Evolutionary conservation across 1,284 basidiomycete species (phyloP).

Genomic region (Exobasidium rhododendri): DNA sequence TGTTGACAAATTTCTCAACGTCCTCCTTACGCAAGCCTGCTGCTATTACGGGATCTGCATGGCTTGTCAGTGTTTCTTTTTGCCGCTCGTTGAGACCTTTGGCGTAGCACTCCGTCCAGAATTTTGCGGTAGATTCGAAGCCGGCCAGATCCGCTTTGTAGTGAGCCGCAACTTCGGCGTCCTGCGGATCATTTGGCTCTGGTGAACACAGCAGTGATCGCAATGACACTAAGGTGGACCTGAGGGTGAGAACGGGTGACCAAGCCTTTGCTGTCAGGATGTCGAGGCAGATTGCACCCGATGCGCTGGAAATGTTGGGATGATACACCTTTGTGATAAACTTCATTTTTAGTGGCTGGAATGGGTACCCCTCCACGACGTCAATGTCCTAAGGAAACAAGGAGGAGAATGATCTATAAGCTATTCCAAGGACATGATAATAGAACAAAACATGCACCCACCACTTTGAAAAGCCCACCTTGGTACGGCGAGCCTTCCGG

Average conservation of each 20-base stretch:
- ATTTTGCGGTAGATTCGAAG: slow-evolving; percentile 87
- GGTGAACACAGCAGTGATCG: slow-evolving; percentile 94
- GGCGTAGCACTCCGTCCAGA: slow-evolving; percentile 65
- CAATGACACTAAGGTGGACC: slow-evolving; percentile 91
- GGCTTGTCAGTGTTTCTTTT: neutral
- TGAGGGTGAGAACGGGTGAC: slow-evolving; percentile 69
- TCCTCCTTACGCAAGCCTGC: slow-evolving; percentile 59
- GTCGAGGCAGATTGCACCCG: slow-evolving; percentile 81
- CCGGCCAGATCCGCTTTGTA: slow-evolving; percentile 80
- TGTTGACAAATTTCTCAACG: slow-evolving; percentile 58
- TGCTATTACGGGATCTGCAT: slow-evolving; percentile 54
- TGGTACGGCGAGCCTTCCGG: slow-evolving; percentile 80
- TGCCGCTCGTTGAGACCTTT: slow-evolving; percentile 29
- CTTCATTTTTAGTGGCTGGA: slow-evolving; percentile 92
- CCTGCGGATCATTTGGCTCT: slow-evolving; percentile 94
- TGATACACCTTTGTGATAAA: slow-evolving; percentile 76
- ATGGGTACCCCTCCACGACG: slow-evolving; percentile 89
- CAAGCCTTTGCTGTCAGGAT: slow-evolving; percentile 80
- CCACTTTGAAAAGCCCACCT: slow-evolving; percentile 87
- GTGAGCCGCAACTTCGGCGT: slow-evolving; percentile 89
- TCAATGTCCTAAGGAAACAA: slow-evolving; percentile 70
- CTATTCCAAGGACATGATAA: too few species aligned
- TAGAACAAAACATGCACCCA: too few species aligned
- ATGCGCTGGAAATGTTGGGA: slow-evolving; percentile 91
- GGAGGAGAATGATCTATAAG: neutral